phyloP scores from a whole-genome alignment of 2,329 filamentous ascomycete genomes.

The Dothideomycetes sp. region DNA sequence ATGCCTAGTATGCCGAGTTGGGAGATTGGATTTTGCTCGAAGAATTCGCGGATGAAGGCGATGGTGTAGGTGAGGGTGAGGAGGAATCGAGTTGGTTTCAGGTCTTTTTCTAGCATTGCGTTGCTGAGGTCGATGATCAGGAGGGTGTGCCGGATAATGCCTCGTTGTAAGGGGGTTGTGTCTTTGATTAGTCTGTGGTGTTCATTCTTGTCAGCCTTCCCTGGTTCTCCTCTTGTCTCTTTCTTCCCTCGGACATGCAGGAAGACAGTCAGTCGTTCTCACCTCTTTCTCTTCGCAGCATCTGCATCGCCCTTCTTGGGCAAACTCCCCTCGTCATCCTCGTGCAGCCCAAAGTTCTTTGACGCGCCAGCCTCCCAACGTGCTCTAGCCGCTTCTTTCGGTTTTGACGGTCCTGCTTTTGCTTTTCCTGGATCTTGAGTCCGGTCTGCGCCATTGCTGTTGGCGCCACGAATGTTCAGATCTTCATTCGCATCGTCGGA shows the following conservation, averaged over 20 bases:
- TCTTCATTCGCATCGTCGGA: constrained; percentile 13
- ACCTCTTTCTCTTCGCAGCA: no score
- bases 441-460: background rate
- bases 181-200: constrained; percentile 69
- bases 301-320: no score
- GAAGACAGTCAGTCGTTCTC: constrained; percentile 26
- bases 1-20: constrained; percentile 89
- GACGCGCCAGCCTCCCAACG: constrained; percentile 27
- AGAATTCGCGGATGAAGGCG: constrained; percentile 87
- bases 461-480: background rate
- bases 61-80: constrained; percentile 73
- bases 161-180: constrained; percentile 88
- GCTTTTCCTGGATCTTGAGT: constrained; percentile 1
- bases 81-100: constrained; percentile 78
- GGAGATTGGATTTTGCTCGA: constrained; percentile 97
- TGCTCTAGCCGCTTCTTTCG: constrained; percentile 1
- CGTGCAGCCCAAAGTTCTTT: constrained; percentile 26
- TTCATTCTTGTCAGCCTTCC: background rate
- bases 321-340: constrained; percentile 27
- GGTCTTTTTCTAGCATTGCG: constrained; percentile 91
- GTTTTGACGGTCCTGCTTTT: background rate
- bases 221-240: constrained; percentile 26
- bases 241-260: constrained; percentile 29
- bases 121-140: constrained; percentile 86
- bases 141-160: constrained; percentile 94